Conservation (phyloP, 2,329 filamentous ascomycete species). For the Sporothrix sp. region DNA sequence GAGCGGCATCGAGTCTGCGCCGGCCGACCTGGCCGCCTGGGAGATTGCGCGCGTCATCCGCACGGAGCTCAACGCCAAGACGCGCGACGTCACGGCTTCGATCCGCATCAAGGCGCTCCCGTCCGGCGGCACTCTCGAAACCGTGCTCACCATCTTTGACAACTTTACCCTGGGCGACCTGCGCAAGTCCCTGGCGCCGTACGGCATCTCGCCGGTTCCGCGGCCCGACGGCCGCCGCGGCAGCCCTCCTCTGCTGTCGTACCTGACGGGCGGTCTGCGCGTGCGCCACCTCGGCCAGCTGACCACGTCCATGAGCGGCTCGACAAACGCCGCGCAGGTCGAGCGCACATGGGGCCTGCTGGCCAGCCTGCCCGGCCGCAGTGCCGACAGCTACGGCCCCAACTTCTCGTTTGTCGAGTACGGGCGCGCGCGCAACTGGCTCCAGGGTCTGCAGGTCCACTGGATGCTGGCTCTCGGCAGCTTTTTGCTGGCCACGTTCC, state of each 20-base stretch:
- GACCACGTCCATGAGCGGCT: constrained; percentile 41
- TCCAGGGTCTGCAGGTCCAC: constrained; percentile 42
- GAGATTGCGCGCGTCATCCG: constrained; percentile 41
- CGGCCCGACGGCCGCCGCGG: constrained; percentile 28
- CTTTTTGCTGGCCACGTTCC: constrained; percentile 33
- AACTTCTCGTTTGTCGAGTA: constrained; percentile 51
- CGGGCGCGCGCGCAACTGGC: constrained; percentile 38
- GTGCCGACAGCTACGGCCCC: constrained; percentile 46
- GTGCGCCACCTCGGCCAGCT: constrained; percentile 45
- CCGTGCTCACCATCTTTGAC: constrained; percentile 51
- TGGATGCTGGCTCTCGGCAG: constrained; percentile 35
- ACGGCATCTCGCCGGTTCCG: constrained; percentile 47
- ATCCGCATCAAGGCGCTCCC: constrained; percentile 36
- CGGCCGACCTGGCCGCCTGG: constrained; percentile 50
- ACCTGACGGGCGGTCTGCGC: constrained; percentile 39
- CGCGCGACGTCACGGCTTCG: constrained; percentile 45
- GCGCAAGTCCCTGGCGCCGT: constrained; percentile 37
- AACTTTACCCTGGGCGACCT: constrained; percentile 40
- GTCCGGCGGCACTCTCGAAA: constrained; percentile 60
- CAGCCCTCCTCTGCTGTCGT: constrained; percentile 31
- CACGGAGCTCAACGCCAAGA: constrained; percentile 38
- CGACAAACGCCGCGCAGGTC: constrained; percentile 45
- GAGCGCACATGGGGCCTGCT: constrained; percentile 55
- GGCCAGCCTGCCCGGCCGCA: constrained; percentile 33
- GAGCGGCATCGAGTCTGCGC: constrained; percentile 51